Evolutionary conservation across 1,284 basidiomycete species (phyloP).

Genomic region (Ganoderma boninense): DNA sequence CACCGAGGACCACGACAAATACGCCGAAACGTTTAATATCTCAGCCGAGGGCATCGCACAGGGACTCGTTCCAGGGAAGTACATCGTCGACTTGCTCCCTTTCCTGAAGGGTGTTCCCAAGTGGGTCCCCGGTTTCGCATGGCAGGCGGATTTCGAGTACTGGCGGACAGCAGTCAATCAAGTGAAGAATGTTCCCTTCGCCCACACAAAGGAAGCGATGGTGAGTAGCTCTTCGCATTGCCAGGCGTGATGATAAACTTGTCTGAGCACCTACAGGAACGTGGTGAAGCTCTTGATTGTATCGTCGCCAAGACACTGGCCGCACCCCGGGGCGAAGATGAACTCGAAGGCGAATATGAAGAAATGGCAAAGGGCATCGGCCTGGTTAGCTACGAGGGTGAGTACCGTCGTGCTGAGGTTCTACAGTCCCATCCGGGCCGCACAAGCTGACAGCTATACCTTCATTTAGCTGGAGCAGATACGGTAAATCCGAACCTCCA

Average conservation of each 20-base stretch:
- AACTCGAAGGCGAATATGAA: neutral
- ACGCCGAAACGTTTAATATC: neutral
- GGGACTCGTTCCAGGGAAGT: conserved; percentile 9
- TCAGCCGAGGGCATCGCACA: conserved; percentile 1
- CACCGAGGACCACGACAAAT: conserved; percentile 1
- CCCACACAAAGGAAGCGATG: conserved; percentile 5
- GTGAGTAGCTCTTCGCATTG: conserved; percentile 2
- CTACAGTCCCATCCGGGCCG: neutral
- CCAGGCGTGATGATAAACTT: neutral
- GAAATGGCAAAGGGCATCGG: neutral
- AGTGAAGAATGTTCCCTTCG: conserved; percentile 22
- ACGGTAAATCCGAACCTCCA: neutral
- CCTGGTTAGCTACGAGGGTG: neutral
- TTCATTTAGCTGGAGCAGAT: neutral
- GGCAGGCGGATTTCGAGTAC: conserved; percentile 30
- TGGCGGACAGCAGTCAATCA: conserved; percentile 25
- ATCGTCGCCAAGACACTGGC: neutral
- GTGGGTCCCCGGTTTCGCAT: conserved; percentile 15
- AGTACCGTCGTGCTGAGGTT: neutral
- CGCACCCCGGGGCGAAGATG: neutral
- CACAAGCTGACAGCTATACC: neutral
- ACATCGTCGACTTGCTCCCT: conserved; percentile 11
- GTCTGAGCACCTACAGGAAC: neutral
- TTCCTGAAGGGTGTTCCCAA: conserved; percentile 12
- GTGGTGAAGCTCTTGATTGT: neutral